Evolutionary conservation across 257 asterid species (phyloP).

Genomic region (Primulina eburnea): DNA sequence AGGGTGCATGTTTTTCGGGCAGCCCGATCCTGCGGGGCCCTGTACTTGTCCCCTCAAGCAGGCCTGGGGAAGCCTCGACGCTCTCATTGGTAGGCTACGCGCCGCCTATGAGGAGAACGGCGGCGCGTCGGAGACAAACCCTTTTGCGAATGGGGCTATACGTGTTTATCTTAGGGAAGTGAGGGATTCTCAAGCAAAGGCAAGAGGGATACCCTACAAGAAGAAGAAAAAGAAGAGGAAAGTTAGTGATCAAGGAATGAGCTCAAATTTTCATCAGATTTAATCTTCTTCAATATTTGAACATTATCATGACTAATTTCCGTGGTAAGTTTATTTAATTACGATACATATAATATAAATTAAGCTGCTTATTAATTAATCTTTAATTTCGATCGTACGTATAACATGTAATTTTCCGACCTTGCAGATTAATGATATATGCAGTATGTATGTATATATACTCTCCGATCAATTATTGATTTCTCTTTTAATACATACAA

Average conservation of each 20-base stretch:
- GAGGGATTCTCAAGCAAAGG: slow-evolving; percentile 75
- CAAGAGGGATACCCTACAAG: slow-evolving; percentile 81
- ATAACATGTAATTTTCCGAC: neutral
- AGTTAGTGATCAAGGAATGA: slow-evolving; percentile 28
- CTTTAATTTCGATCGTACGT: too few species aligned
- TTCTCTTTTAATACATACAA: neutral
- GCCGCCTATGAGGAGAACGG: slow-evolving; percentile 93
- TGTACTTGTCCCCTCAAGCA: slow-evolving; percentile 72
- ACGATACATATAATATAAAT: neutral
- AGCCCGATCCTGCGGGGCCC: slow-evolving; percentile 72
- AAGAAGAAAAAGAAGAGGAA: slow-evolving; percentile 74
- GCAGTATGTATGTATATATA: too few species aligned
- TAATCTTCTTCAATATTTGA: slow-evolving; percentile 29
- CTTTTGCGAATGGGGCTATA: slow-evolving; percentile 76
- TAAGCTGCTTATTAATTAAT: neutral
- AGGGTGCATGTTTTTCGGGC: slow-evolving; percentile 72
- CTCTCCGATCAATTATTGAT: too few species aligned
- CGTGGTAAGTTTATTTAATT: slow-evolving; percentile 22
- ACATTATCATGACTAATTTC: slow-evolving; percentile 2
- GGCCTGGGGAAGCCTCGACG: slow-evolving; percentile 95
- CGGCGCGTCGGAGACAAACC: slow-evolving; percentile 67
- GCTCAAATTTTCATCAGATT: slow-evolving; percentile 34
- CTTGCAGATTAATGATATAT: too few species aligned
- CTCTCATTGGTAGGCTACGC: slow-evolving; percentile 74
- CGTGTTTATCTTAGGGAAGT: slow-evolving; percentile 66